Evolutionary conservation across 1,139 yeast species (phyloP).

Genomic region (Pichiaceae sp.): DNA sequence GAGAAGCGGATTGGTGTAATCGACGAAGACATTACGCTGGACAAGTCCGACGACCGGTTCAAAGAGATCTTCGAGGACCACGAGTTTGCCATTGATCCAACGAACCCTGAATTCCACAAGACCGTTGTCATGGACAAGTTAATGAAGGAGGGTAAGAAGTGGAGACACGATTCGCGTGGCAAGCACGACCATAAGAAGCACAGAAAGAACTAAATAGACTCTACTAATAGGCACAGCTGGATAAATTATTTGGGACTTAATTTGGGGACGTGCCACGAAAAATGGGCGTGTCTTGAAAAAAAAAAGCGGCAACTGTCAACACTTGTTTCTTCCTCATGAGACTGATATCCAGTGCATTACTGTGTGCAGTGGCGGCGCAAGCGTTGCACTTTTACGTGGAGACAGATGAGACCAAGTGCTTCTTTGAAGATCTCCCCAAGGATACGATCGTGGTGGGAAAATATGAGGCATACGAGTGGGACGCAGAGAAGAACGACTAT

Average conservation of each 20-base stretch:
- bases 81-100: conserved; percentile 88
- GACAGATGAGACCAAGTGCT: conserved; percentile 40
- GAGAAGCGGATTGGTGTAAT: conserved; percentile 37
- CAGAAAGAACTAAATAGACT: neutral
- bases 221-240: too few species aligned
- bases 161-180: conserved; percentile 28
- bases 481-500: conserved; percentile 26
- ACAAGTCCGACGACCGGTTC: conserved; percentile 79
- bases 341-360: conserved; percentile 4
- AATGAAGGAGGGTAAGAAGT: conserved; percentile 41
- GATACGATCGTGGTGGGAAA: conserved; percentile 45
- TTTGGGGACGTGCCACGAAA: too few species aligned
- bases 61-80: conserved; percentile 79
- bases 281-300: too few species aligned
- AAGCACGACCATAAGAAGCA: neutral
- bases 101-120: conserved; percentile 79
- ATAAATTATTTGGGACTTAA: too few species aligned
- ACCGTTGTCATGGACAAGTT: conserved; percentile 82
- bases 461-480: conserved; percentile 25
- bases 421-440: conserved; percentile 43
- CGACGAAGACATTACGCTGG: conserved; percentile 46
- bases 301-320: conserved; percentile 19
- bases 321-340: neutral
- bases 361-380: conserved; percentile 13
- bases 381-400: conserved; percentile 34